Evolutionary conservation across 2,329 filamentous ascomycete species (phyloP), one percentile per base, ranked within the genome.

Genomic region (Dactylellina haptotyla): DNA sequence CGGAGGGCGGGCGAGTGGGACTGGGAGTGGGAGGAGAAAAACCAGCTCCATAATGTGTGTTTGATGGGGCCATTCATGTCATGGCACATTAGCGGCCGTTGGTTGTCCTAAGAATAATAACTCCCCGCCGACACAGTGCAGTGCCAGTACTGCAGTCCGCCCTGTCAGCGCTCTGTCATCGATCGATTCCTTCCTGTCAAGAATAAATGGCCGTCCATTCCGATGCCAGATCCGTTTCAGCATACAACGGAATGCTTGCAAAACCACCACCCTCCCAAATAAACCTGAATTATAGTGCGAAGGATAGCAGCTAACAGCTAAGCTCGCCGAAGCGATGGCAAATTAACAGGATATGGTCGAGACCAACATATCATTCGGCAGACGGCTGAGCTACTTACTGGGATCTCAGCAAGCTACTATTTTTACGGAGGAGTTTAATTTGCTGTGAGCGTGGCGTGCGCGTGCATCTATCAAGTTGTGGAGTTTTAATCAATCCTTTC

Each of bases 211-310:
- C 56, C 64, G 48, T 48, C 34, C 64, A 69, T 69, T 69, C 61
- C 69, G 61, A 73, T 61, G 61, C 61, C 61, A 66, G 61, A 66
- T 66, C 54, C 56, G 69, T 73, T 73, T 73, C 69, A 73, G 45
- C 37, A 61, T 54, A 34, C 34, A 54, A 48, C 25, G 54, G 46
- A 54, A 61, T 61, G 56, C 64, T 69, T 69, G 64, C 46, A 56
- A 62, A 59, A 67, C 43, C 28, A 51, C 53, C 28, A 58, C 51
- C 62, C 62, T 58, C 23, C 41, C 3, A 25, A 14, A 53, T 18
- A 20, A 28, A 28, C 26, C 48, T 34, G 23, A n/a, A 39, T 30
- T 8, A 16, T 20, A 25, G 18, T 14, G 34, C 16, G 18, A 58
- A 48, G 53, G 34, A 51, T 39, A 53, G 34, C 39, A 58, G 10